Percentiles rank a stretch among this genome's conserved stretches.
Conservation (phyloP, 306 rosid genomes). For the Trifolium repens region DNA sequence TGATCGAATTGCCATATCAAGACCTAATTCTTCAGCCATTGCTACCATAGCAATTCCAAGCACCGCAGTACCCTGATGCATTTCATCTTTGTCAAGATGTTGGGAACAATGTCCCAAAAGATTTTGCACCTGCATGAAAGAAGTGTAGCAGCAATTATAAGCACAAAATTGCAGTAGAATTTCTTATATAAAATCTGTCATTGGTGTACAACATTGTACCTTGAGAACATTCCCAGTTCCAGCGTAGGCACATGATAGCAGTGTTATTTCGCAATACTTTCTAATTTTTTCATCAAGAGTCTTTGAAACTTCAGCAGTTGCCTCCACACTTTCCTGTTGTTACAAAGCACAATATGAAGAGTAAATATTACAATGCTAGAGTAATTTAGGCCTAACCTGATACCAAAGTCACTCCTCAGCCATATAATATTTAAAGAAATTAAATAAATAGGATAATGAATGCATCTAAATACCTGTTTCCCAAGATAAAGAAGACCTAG, state of each 20-base stretch:
- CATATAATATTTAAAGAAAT: conserved; percentile 22
- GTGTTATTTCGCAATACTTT: conserved; percentile 86
- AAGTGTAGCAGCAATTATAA: conserved; percentile 36
- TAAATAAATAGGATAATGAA: not conserved
- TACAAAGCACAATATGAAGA: conserved; percentile 23
- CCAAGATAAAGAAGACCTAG: conserved; percentile 96
- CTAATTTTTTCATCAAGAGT: conserved; percentile 87
- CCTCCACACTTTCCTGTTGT: conserved; percentile 87
- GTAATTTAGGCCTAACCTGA: conserved; percentile 22
- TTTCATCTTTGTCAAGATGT: conserved; percentile 96
- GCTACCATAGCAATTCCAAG: conserved; percentile 98
- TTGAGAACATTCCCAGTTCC: conserved; percentile 98
- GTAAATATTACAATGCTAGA: not conserved
- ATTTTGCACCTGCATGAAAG: conserved; percentile 74
- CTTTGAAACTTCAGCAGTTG: conserved; percentile 90
- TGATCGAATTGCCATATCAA: conserved; percentile 97
- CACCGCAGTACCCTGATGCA: conserved; percentile 98
- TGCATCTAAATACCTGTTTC: conserved; percentile 69
- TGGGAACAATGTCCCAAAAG: conserved; percentile 95
- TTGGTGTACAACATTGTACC: conserved; percentile 45
- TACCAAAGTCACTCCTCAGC: not conserved
- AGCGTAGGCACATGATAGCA: conserved; percentile 92
- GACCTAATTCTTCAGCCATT: conserved; percentile 97
- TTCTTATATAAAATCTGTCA: not conserved
- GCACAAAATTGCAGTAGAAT: conserved; percentile 24